Conservation (phyloP, 164 flowering plant genomes). For the Pachysandra terminalis region DNA sequence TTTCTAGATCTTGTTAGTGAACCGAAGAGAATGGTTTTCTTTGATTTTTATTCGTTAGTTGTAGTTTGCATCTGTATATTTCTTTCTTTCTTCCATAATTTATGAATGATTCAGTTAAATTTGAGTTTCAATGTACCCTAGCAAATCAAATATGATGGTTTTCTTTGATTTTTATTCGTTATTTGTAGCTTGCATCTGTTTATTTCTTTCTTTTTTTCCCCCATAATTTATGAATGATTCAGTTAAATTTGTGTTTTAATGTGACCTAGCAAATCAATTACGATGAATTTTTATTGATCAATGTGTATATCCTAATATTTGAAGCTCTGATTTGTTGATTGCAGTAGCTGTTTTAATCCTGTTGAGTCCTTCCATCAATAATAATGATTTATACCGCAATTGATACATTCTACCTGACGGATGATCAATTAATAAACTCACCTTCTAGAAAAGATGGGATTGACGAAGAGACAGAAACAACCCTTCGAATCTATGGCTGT, state of each 20-base stretch:
- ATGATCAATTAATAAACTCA: conserved; percentile 65
- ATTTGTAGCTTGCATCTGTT: too few relatives aligned
- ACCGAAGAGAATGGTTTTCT: too few relatives aligned
- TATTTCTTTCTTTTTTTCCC: too few relatives aligned
- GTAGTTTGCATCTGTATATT: too few relatives aligned
- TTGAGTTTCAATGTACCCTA: background rate
- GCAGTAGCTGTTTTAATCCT: background rate
- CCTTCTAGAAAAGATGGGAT: conserved; percentile 93
- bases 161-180: too few relatives aligned
- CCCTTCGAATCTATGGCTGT: conserved; percentile 87
- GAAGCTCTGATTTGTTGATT: conserved; percentile 1
- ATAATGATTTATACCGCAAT: conserved; percentile 87
- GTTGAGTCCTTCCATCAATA: background rate
- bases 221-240: too few relatives aligned
- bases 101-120: background rate
- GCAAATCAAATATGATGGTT: too few relatives aligned
- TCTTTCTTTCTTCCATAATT: too few relatives aligned
- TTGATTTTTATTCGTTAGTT: too few relatives aligned
- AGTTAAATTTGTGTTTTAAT: background rate
- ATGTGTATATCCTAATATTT: background rate
- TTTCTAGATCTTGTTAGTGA: too few relatives aligned
- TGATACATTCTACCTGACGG: conserved; percentile 80
- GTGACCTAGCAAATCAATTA: background rate
- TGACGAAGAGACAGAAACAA: conserved; percentile 67
- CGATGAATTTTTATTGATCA: background rate